Percentiles rank a stretch among this genome's conserved stretches.
phyloP scores from a whole-genome alignment of 176 grass and related monocot species.

The Musa itinerans region DNA sequence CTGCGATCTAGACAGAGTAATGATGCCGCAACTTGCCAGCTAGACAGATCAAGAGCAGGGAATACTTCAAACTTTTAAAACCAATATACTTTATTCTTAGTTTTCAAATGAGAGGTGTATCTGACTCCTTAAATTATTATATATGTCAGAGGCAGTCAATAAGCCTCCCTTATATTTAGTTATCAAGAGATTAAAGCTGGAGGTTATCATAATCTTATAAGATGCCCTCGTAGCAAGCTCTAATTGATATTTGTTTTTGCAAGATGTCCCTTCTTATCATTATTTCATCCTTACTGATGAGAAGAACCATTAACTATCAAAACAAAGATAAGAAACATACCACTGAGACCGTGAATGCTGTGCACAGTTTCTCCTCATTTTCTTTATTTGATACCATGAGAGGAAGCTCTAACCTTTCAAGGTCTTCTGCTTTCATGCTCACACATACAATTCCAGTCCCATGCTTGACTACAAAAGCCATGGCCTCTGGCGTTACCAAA shows the following conservation, averaged over 20 bases:
- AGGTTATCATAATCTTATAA: not conserved
- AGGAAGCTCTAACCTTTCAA: slow-evolving; percentile 67
- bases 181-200: not conserved
- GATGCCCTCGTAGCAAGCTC: not conserved
- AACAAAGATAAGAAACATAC: slow-evolving; percentile 30
- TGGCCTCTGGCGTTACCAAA: slow-evolving; percentile 65
- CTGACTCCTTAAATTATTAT: no score
- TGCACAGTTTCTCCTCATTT: slow-evolving; percentile 79
- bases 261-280: not conserved
- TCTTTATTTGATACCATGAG: slow-evolving; percentile 76
- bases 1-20: not conserved
- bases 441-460: slow-evolving; percentile 84
- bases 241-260: not conserved
- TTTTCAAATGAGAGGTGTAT: not conserved
- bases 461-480: slow-evolving; percentile 83
- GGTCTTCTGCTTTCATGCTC: slow-evolving; percentile 81
- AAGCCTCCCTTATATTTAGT: not conserved
- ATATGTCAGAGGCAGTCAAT: not conserved
- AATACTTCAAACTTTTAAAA: not conserved
- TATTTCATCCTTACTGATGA: not conserved
- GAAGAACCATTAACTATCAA: not conserved
- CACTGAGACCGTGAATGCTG: slow-evolving; percentile 86
- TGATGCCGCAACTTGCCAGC: not conserved
- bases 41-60: not conserved
- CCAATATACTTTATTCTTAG: not conserved